Evolutionary conservation across 192 early-diverging fungal genomes (phyloP).

Genomic region (Funneliformis geosporum): DNA sequence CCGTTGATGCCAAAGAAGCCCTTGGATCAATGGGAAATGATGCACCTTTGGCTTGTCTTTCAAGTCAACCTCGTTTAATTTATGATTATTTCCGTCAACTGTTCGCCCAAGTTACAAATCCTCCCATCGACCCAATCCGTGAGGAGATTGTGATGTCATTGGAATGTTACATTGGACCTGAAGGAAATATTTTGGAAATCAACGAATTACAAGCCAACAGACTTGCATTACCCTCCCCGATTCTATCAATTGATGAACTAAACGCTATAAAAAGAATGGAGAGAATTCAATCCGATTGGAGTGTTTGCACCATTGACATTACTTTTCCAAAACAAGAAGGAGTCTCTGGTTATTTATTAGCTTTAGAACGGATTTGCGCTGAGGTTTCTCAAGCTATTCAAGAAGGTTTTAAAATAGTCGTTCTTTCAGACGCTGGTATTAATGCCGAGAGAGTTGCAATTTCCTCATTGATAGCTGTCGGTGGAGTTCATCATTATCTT

Average conservation of each 20-base stretch:
- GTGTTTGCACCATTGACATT: conserved; percentile 79
- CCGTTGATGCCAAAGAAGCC: conserved; percentile 86
- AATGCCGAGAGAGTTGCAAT: conserved; percentile 71
- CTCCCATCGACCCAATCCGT: conserved; percentile 98
- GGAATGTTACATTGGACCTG: conserved; percentile 90
- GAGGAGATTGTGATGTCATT: conserved; percentile 98
- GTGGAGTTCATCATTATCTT: conserved; percentile 93
- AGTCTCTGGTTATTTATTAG: conserved; percentile 70
- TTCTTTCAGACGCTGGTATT: conserved; percentile 78
- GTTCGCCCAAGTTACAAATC: conserved; percentile 98
- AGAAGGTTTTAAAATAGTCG: conserved; percentile 76
- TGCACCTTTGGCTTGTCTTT: conserved; percentile 90
- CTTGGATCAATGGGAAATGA: conserved; percentile 99
- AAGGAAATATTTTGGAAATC: conserved; percentile 92
- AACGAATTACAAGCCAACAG: conserved; percentile 75
- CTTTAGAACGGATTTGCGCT: conserved; percentile 85
- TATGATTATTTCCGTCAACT: conserved; percentile 98
- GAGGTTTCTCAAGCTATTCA: conserved; percentile 83
- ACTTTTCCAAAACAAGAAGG: conserved; percentile 80
- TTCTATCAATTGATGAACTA: conserved; percentile 83
- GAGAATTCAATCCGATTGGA: conserved; percentile 70
- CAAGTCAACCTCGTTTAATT: conserved; percentile 80
- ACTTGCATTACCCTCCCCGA: conserved; percentile 81
- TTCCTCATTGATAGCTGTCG: conserved; percentile 83
- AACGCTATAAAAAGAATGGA: conserved; percentile 75